Evolutionary conservation across 768 basidiomycete genomes (phyloP), one percentile per base, ranked within the genome.

Genomic region (Scleroderma bovista): DNA sequence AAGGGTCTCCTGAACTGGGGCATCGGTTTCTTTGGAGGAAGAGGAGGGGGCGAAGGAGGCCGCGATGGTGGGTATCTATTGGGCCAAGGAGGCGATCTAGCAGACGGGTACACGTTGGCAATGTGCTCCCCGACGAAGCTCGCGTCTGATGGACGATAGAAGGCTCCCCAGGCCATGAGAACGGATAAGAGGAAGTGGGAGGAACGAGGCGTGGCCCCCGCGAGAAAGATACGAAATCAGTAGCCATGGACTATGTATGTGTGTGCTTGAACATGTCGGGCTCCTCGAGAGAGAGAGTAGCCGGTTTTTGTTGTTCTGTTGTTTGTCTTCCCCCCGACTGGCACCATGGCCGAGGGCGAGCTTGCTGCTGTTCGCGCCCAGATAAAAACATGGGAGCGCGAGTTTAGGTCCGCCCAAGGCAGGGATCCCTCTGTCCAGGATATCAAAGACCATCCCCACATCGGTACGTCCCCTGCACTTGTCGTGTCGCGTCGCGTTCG

Each of bases 311-410:
- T 12, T 46, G 45, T 46, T 47, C 22, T 12, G 29, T 16, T 47
- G 23, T 51, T 36, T 51, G 29, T 47, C n/a, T n/a, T n/a, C n/a
- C n/a, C 29, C 15, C 10, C 17, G 37, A 24, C 34, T 16, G 38
- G n/a, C 13, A 20, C 38, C 33, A 44, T 40, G 26, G 26, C 43
- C 24, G 23, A 43, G 23, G 22, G 23, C 13, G 41, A 53, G 9
- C 52, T 66, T 33, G 37, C 47, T 0, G 54, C 72, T 43, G 67
- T 90, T 31, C 79, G 81, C 10, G 70, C 82, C 52, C 81, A 91
- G 60, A 80, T 92, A 53, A 92, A 92, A 65, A 53, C 70, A 38
- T 92, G 88, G 83, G 89, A 91, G 60, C 82, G 81, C 53, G 72
- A 72, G 17, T 92, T 89, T 66, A 79, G 74, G 50, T 65, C 69